A percentile compares a stretch with the other conserved stretches of the same genome.
Conservation (phyloP, 345 rosid genomes). For the Citropsis articulata region DNA sequence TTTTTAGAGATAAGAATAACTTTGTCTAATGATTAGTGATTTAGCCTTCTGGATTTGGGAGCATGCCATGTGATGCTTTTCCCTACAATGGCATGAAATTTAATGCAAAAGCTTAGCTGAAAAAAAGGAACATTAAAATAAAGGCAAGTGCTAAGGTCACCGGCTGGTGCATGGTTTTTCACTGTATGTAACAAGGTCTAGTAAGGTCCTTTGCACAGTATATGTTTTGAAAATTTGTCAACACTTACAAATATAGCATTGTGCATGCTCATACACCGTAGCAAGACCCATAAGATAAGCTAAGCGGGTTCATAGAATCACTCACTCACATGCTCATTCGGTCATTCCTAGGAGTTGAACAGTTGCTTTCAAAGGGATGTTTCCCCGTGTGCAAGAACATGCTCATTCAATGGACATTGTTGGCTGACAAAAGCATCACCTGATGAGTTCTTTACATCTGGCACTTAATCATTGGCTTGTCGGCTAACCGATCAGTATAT, state of each 20-base stretch:
- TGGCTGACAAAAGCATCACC: not conserved
- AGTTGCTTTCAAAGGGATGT: not conserved
- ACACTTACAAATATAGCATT: not conserved
- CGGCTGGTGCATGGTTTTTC: not conserved
- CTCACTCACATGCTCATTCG: not conserved
- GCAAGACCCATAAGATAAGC: not conserved
- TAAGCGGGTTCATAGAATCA: not conserved
- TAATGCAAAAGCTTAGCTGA: not conserved
- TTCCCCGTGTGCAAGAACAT: conserved; percentile 9
- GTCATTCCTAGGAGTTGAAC: not conserved
- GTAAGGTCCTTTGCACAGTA: too few relatives aligned
- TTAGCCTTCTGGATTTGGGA: not conserved
- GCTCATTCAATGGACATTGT: not conserved
- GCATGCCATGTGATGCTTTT: not conserved
- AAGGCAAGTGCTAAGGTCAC: not conserved
- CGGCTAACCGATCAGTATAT: not conserved
- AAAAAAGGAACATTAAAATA: not conserved
- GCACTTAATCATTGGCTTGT: conserved; percentile 24
- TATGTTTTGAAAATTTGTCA: too few relatives aligned
- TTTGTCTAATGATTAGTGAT: not conserved
- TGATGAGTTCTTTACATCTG: not conserved
- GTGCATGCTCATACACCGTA: too few relatives aligned
- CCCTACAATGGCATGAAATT: not conserved
- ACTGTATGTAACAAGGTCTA: too few relatives aligned
- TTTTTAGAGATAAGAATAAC: too few relatives aligned